These are phyloP conservation scores for Sechiopsis laciniata DNA, from an alignment of 306 rosid species.

Conservation along the genomic window DNA sequence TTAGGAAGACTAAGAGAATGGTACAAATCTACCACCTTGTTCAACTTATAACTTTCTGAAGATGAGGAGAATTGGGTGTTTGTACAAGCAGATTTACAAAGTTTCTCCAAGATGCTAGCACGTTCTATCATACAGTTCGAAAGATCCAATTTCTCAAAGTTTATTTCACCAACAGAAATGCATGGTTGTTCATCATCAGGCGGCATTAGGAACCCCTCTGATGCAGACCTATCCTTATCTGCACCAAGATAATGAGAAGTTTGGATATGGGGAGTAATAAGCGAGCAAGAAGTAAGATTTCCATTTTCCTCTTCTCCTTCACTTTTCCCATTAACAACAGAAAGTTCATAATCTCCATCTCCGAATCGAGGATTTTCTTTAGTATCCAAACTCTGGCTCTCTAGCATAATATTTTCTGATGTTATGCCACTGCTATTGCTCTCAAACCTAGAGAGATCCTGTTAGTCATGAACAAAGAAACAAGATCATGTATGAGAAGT, in stretches of 20 bases:
- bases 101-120: slow-evolving; percentile 43
- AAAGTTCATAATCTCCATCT: slow-evolving; percentile 29
- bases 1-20: slow-evolving; percentile 46
- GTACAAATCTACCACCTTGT: neutral
- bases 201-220: slow-evolving; percentile 62
- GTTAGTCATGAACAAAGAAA: neutral
- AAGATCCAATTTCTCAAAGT: slow-evolving; percentile 42
- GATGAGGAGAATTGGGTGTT: slow-evolving; percentile 52
- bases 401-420: slow-evolving; percentile 25
- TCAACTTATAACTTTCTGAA: slow-evolving; percentile 35
- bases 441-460: too few relatives aligned
- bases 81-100: slow-evolving; percentile 50
- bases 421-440: neutral
- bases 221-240: slow-evolving; percentile 50
- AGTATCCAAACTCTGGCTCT: slow-evolving; percentile 27
- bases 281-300: slow-evolving; percentile 23
- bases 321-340: slow-evolving; percentile 28
- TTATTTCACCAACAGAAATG: slow-evolving; percentile 36
- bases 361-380: slow-evolving; percentile 23
- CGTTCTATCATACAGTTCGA: slow-evolving; percentile 36
- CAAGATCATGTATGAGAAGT: neutral
- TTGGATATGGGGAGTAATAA: slow-evolving; percentile 34
- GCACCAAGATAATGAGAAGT: slow-evolving; percentile 34
- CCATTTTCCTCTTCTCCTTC: slow-evolving; percentile 31
- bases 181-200: slow-evolving; percentile 43